Evolutionary conservation across 257 asterid genomes (phyloP), one percentile per base, ranked within the genome.

Genomic region (Gentiana macrophylla): DNA sequence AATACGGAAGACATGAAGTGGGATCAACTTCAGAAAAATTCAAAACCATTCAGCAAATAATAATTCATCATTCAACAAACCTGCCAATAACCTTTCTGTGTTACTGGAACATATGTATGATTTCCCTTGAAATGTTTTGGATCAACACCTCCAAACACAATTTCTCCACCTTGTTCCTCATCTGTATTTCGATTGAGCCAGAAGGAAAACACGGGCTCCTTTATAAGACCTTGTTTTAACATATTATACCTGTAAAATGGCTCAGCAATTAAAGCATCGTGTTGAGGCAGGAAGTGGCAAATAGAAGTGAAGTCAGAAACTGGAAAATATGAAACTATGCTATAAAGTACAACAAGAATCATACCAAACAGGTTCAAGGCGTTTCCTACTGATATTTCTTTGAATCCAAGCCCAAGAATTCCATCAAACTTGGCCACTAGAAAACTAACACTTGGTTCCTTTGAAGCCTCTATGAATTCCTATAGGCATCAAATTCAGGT

Each of bases 401-500:
- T 72, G 56, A 73, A 73, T 51, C 79, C 79, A 61, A 73, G 79
- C 51, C 79, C 79, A 51, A 73, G 69, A 12, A 73, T 63, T 9
- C 79, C 79, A 65, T 73, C 75, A 15, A 68, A 73, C 43, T 60
- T 63, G n/a, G 72, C 69, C 15, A 35, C 45, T 56, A 64, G 38
- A 59, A 73, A 73, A 10, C 72, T 47, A 59, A 64, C 54, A 54
- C 57, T 15, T 49, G 67, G 68, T 52, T 73, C 79, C 41, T 61
- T 37, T 37, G 71, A 60, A 1, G 64, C 71, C 69, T 73, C 79
- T 49, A 63, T 53, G 68, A 73, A 73, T 1, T 56, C 72, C 75
- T 73, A 56, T 12, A 12, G 32, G 13, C 2, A 15, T 50, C 13
- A 12, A 3, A 4, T 12, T 52, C 4, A 32, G 3, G 9, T 6